Conservation (phyloP, 2,329 filamentous ascomycete species). For the Amauroascus verrucosus region DNA sequence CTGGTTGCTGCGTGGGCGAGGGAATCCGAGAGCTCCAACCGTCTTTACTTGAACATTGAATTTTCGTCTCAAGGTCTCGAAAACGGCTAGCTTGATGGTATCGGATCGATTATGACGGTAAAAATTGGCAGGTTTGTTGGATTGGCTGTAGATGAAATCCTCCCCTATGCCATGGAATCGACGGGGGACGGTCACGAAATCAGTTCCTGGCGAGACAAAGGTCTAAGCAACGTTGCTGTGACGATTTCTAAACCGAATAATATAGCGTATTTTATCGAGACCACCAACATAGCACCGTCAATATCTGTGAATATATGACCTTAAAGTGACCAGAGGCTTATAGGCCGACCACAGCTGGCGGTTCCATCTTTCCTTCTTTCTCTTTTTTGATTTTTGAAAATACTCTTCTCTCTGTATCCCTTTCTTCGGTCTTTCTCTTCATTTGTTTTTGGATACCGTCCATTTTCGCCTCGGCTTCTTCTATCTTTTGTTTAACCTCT, state of each 20-base stretch:
- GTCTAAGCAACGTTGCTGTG: no score
- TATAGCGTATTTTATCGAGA: not conserved
- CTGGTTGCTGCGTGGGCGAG: not conserved
- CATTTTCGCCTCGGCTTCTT: conserved; percentile 30
- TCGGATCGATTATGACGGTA: no score
- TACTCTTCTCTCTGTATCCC: conserved; percentile 35
- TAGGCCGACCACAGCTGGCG: not conserved
- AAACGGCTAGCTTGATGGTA: no score
- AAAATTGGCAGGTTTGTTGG: no score
- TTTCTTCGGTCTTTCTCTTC: conserved; percentile 36
- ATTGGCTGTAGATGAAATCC: no score
- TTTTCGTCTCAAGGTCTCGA: no score
- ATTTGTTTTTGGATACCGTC: conserved; percentile 33
- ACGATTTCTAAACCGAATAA: not conserved
- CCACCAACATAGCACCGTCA: not conserved
- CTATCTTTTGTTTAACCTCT: conserved; percentile 30
- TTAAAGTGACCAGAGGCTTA: not conserved
- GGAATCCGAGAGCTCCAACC: no score
- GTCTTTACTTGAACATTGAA: no score
- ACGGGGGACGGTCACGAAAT: no score
- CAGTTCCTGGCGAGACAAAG: no score
- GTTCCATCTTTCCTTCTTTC: conserved; percentile 20
- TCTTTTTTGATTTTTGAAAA: conserved; percentile 34
- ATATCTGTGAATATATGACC: not conserved
- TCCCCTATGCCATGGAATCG: no score